Evolutionary conservation across 1,139 yeast genomes (phyloP), one percentile per base, ranked within the genome.

Genomic region (Candida freyschussii): DNA sequence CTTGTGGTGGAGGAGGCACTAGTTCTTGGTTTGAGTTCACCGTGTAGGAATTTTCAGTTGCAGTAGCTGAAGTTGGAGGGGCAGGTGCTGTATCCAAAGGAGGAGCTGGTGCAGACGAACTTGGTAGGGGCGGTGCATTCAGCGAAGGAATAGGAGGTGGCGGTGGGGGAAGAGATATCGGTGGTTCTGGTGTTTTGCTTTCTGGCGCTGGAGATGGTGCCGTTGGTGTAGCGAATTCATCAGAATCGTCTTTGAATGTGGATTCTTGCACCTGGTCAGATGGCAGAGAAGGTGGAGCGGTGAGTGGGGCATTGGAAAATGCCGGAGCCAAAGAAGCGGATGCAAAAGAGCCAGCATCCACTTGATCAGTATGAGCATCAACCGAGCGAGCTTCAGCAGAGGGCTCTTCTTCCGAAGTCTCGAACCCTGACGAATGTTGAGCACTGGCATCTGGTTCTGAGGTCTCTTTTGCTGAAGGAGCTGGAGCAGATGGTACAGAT

Each of bases 41-140:
- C n/a, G n/a, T n/a, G n/a, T n/a, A n/a, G n/a, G n/a, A n/a, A n/a
- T n/a, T n/a, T n/a, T n/a, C n/a, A n/a, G n/a, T n/a, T 23, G 21
- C 41, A 7, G 17, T 9, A 24, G 14, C n/a, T 10, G 17, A 24
- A 24, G 26, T 6, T 30, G 30, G 26, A 18, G 21, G 16, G 7
- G 26, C 11, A 5, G 12, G 23, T 13, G 16, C 27, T 11, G 36
- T 20, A 5, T 21, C 30, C 17, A 26, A 13, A 9, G 12, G 18
- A 15, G 26, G 29, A 72, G 72, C 48, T 34, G 65, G 69, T 11
- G 80, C 79, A 0, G 78, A 71, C 13, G 63, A 4, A 78, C 78
- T 45, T 73, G 79, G 13, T 76, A 68, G 49, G 72, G 80, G 47
- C 65, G 75, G 25, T 72, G 39, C 28, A n/a, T 15, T 4, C 6